Base-by-base conservation (phyloP, 139 green algal genomes). In the Micractinium sp. region DNA sequence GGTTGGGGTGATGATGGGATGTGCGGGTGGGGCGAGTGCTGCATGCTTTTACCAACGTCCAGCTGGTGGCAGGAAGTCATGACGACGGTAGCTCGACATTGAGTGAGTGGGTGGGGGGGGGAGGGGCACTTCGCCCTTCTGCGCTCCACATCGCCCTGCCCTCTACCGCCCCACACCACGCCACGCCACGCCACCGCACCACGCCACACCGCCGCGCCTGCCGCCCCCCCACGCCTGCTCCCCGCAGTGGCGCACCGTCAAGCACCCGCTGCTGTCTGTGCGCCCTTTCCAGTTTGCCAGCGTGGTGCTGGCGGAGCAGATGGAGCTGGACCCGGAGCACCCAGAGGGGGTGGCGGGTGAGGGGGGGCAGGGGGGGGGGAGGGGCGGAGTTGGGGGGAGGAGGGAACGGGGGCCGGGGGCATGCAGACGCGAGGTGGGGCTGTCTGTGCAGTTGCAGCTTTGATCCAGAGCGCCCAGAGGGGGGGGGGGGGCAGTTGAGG, bases 211-310 rank as follows among this genome's bases (percentile, higher is more conserved):
- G n/a, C n/a, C n/a, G n/a, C n/a, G n/a, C n/a, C n/a, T n/a, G n/a
- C n/a, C n/a, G n/a, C n/a, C n/a, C n/a, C n/a, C n/a, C n/a, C n/a
- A n/a, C n/a, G n/a, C n/a, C n/a, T n/a, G n/a, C n/a, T 20, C 2
- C 76, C 13, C 13, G 63, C 75, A 92, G 76, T 97, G 91, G 88
- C 92, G 96, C 20, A 90, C 90, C 15, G 90, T 93, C 18, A 97
- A 97, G 84, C 89, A 97, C 53, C 93, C 93, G 33, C 92, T 99
- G 61, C n/a, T 91, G 25, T 96, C 90, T 0, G 95, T 97, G 88
- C 93, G 97, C 29, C 97, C 96, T 27, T 99, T 98, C 90, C 88
- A 93, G 56, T 98, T 96, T 86, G 93, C 96, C 56, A 89, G 33
- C 14, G 92, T 98, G 71, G 67, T 47, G 39, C 91, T 98, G 89